phyloP scores from a whole-genome alignment of 192 early-diverging fungal species.

The Podila epigama region DNA sequence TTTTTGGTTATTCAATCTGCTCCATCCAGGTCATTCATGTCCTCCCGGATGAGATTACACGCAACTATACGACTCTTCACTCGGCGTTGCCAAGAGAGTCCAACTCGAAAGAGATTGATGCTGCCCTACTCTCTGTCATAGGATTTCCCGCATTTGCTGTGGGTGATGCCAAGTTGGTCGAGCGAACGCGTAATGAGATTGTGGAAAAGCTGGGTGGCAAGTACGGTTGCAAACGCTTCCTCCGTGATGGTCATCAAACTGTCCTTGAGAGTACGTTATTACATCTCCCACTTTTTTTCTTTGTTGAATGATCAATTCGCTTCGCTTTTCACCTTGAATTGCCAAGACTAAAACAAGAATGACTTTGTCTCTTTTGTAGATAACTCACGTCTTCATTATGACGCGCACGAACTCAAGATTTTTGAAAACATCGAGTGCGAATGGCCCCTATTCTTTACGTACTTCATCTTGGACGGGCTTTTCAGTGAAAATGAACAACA shows the following conservation, averaged over 20 bases:
- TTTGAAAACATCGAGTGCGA: conserved; percentile 90
- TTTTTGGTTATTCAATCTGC: background rate
- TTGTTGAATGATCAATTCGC: background rate
- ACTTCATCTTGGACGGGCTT: conserved; percentile 82
- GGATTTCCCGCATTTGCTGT: conserved; percentile 92
- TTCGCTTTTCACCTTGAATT: background rate
- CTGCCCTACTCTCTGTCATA: conserved; percentile 82
- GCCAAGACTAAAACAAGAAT: no score
- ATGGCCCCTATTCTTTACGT: conserved; percentile 92
- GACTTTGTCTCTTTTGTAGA: conserved; percentile 53
- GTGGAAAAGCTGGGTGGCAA: conserved; percentile 81
- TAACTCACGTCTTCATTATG: conserved; percentile 78
- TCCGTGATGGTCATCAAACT: conserved; percentile 88
- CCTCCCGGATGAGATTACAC: conserved; percentile 84
- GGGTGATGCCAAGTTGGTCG: conserved; percentile 66
- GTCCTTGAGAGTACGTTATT: conserved; percentile 62
- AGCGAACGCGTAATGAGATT: conserved; percentile 75
- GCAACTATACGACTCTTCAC: conserved; percentile 81
- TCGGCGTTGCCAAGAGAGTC: conserved; percentile 85
- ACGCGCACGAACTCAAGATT: conserved; percentile 79
- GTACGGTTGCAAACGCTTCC: conserved; percentile 86
- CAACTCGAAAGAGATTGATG: conserved; percentile 87
- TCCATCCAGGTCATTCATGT: conserved; percentile 76
- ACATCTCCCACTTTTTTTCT: background rate
- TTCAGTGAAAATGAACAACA: conserved; percentile 72